Evolutionary conservation across 139 green algal genomes (phyloP).

Genomic region (Desmodesmus armatus): DNA sequence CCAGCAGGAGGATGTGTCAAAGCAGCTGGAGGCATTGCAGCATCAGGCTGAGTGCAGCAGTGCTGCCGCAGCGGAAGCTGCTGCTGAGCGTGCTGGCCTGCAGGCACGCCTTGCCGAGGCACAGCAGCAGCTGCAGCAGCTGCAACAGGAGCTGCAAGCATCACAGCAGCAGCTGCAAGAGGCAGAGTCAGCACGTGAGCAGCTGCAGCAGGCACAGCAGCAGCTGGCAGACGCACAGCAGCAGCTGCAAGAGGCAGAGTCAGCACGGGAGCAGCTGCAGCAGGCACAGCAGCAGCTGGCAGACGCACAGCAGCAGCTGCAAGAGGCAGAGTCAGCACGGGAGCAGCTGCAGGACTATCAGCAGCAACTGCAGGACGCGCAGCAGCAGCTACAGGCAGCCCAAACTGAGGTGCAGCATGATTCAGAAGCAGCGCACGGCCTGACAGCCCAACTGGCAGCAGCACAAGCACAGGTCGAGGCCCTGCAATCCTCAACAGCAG

Average conservation of each 20-base stretch:
- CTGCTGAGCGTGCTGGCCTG: too few relatives aligned
- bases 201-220: constrained; percentile 15
- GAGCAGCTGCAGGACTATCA: neutral
- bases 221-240: neutral
- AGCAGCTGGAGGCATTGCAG: neutral
- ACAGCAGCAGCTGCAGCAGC: constrained; percentile 29
- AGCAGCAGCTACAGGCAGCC: neutral
- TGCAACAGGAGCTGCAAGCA: neutral
- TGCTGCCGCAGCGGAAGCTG: neutral
- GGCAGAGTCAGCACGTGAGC: neutral
- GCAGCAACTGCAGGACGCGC: neutral
- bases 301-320: constrained; percentile 28
- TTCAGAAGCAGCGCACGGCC: neutral
- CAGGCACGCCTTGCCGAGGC: neutral
- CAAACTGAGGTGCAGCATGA: neutral
- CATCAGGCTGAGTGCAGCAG: neutral
- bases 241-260: neutral
- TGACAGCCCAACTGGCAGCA: neutral
- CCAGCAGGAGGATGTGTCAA: neutral
- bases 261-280: neutral
- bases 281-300: constrained; percentile 13
- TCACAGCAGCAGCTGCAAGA: neutral
- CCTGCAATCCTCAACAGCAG: constrained; percentile 9
- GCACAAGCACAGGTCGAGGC: constrained; percentile 7
- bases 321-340: neutral